phyloP scores from a whole-genome alignment of 2,329 filamentous ascomycete genomes.

The Coniella lustricola region DNA sequence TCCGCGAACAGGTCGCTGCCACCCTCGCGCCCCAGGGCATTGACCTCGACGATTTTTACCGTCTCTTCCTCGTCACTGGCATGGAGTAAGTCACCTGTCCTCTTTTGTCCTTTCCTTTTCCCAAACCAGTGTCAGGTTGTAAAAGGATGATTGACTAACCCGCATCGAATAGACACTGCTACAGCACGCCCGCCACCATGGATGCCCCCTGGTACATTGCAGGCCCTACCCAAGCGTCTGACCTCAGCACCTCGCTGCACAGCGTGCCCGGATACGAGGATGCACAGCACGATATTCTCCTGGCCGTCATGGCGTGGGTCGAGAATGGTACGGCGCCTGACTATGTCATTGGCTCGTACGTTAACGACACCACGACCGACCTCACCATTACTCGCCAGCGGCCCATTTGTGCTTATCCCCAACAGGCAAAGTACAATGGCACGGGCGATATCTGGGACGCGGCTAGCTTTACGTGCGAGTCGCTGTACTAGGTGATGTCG shows the following conservation, averaged over 20 bases:
- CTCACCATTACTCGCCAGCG: too few relatives aligned
- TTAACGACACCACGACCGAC: neutral
- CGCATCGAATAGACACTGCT: neutral
- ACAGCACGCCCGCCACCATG: neutral
- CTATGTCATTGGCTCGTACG: slow-evolving; percentile 13
- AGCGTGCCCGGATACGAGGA: slow-evolving; percentile 15
- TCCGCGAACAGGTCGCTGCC: neutral
- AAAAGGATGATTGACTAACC: too few relatives aligned
- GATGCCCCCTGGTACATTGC: slow-evolving; percentile 5
- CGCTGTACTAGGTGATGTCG: too few relatives aligned
- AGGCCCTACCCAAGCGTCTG: slow-evolving; percentile 3
- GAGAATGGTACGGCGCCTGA: slow-evolving; percentile 34
- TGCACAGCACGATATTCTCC: slow-evolving; percentile 32
- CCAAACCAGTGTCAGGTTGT: neutral
- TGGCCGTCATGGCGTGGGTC: slow-evolving; percentile 40
- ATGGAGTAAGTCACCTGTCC: slow-evolving; percentile 23
- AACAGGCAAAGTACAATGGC: neutral
- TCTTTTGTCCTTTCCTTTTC: neutral
- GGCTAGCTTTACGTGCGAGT: neutral
- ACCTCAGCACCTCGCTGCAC: neutral
- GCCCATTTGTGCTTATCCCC: neutral
- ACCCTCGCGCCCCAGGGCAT: neutral
- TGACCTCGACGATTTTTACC: slow-evolving; percentile 9
- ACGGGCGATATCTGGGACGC: neutral
- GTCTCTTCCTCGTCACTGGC: slow-evolving; percentile 43